Base-by-base conservation (phyloP, 2,329 filamentous ascomycete genomes). In the Exophiala sp. region DNA sequence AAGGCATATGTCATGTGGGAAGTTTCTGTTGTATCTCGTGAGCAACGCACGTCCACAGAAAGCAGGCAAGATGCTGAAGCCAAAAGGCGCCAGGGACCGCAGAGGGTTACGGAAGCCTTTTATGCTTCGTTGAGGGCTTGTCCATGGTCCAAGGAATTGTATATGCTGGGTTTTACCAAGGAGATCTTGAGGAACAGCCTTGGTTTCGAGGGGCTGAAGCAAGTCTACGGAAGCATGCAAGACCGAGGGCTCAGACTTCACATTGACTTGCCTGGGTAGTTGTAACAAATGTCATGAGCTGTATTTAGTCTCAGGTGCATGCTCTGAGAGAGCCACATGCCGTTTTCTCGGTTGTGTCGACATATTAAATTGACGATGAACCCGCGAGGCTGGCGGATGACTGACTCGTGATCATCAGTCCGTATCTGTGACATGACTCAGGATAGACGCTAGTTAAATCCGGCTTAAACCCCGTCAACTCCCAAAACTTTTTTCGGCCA, bases 141-240 rank as follows among this genome's bases (percentile, higher is more conserved):
- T 60, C 83, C 83, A 0, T 85, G 82, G 81, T 75, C 72, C 1
- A 85, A 85, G 63, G 71, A 75, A 30, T 72, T 81, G 41, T 66
- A 80, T 37, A 71, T 85, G 66, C 52, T 77, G 21, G 81, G 77
- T 0, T 80, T 85, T 50, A 69, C 70, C 38, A 65, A 71, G 32
- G 59, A 70, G 32, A 58, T 23, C 30, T 53, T 73, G 24, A 61
- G 61, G 11, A 58, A 44, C 18, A 14, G 42, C 19, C 35, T 57
- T 43, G 47, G 47, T 21, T 40, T 41, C 18, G 48, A 50, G 19
- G 46, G 39, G 44, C 45, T 53, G 27, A 50, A 54, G 47, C 32
- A 43, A 23, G 45, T 58, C 24, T 58, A 47, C 58, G 42, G 43
- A 56, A 56, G 29, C 19, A 54, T 57, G 54, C 22, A 45, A 19